Percentiles rank a stretch among this genome's conserved stretches.
Evolutionary conservation across 371 early-diverging fungal species (phyloP).

Genomic region (Choanephora cucurbitarum): DNA sequence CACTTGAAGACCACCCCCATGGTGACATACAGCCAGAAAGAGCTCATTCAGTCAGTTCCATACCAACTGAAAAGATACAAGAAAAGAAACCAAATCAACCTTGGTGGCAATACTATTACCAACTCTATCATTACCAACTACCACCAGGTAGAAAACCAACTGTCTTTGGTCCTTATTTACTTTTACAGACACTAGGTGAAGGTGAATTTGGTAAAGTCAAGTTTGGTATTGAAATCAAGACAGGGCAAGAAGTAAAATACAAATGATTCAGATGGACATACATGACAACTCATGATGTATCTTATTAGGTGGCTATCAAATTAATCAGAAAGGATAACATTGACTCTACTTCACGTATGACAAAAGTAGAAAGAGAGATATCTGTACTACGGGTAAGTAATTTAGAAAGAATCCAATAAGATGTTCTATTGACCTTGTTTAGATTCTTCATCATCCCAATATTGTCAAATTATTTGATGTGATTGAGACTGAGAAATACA

Average conservation of each 20-base stretch:
- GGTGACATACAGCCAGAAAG: too few species aligned
- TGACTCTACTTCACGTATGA: constrained; percentile 73
- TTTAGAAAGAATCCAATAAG: not conserved
- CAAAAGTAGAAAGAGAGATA: constrained; percentile 84
- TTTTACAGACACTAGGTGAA: constrained; percentile 96
- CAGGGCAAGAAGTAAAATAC: constrained; percentile 95
- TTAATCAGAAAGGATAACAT: constrained; percentile 81
- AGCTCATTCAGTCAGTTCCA: constrained; percentile 48
- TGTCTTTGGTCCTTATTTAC: constrained; percentile 93
- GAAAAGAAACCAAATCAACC: constrained; percentile 37
- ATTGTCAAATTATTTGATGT: constrained; percentile 96
- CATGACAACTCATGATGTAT: not conserved
- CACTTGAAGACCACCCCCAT: constrained; percentile 16
- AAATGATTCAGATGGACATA: too few species aligned
- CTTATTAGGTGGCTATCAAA: constrained; percentile 76
- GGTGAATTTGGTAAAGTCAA: constrained; percentile 99
- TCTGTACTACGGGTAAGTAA: constrained; percentile 73
- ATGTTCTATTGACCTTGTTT: too few species aligned
- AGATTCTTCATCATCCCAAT: constrained; percentile 86
- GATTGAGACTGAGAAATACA: constrained; percentile 93
- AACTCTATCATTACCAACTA: constrained; percentile 45
- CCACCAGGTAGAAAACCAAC: constrained; percentile 53
- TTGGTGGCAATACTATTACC: constrained; percentile 52
- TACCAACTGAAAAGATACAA: constrained; percentile 42
- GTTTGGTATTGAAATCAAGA: constrained; percentile 89